Percentiles rank a stretch among this genome's conserved stretches.
Evolutionary conservation across 2,329 filamentous ascomycete genomes (phyloP).

Genomic region (Pseudogymnoascus sp.): DNA sequence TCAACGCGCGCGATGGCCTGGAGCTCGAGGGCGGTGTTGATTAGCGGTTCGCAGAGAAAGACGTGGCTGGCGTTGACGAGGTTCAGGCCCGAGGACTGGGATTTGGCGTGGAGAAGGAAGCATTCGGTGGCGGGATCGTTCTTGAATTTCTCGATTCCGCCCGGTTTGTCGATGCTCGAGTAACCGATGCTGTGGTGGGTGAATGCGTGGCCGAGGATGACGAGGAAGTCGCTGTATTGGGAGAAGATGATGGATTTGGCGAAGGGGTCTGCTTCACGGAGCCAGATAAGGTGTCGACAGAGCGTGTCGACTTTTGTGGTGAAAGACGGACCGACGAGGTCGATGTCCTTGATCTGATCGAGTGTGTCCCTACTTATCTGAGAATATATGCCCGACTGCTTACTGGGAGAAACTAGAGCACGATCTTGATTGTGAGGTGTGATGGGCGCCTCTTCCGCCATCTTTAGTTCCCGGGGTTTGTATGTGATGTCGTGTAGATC

Average conservation of each 20-base stretch:
- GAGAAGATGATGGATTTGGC: constrained; percentile 93
- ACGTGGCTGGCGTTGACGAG: constrained; percentile 90
- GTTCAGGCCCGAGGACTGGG: constrained; percentile 81
- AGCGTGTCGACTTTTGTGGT: constrained; percentile 86
- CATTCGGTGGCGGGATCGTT: constrained; percentile 65
- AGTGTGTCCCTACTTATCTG: constrained; percentile 64
- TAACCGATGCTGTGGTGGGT: constrained; percentile 62
- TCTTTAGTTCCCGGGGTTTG: constrained; percentile 64
- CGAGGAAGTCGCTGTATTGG: constrained; percentile 76
- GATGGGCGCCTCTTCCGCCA: constrained; percentile 46
- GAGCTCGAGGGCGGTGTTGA: constrained; percentile 88
- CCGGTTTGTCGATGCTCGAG: constrained; percentile 57
- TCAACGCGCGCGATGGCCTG: constrained; percentile 94
- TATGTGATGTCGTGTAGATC: constrained; percentile 82
- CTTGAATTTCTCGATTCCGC: constrained; percentile 70
- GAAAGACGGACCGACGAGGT: constrained; percentile 64
- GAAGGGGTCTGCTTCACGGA: constrained; percentile 74
- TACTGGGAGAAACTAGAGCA: background rate
- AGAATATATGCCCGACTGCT: constrained; percentile 58
- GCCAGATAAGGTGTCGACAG: constrained; percentile 73
- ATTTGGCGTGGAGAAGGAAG: constrained; percentile 82
- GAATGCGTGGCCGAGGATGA: constrained; percentile 64
- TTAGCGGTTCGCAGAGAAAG: constrained; percentile 85
- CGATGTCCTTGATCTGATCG: constrained; percentile 72
- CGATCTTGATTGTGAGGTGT: constrained; percentile 9